These are phyloP conservation scores for Fusarium sp. DNA, from an alignment of 2,329 filamentous ascomycete genomes.

Conservation along the genomic window DNA sequence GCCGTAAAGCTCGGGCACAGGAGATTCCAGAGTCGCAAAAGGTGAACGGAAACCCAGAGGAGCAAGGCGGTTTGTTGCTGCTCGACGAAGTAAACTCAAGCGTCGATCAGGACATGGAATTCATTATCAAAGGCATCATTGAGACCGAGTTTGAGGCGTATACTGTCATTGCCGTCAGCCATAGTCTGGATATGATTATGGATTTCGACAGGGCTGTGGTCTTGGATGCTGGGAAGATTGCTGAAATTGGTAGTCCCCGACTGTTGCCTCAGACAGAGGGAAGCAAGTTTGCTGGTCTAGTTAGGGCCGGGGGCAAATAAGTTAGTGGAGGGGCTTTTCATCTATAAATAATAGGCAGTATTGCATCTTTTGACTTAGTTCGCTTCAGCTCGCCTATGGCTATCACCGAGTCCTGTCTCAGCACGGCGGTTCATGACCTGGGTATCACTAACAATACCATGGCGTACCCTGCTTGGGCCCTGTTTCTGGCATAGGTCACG, in stretches of 20 bases:
- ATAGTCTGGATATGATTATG: conserved; percentile 64
- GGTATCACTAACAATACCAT: too few relatives aligned
- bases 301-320: too few relatives aligned
- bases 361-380: too few relatives aligned
- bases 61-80: conserved; percentile 51
- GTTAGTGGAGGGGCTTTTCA: too few relatives aligned
- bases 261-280: conserved; percentile 41
- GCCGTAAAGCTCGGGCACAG: conserved; percentile 41
- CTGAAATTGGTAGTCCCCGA: conserved; percentile 54
- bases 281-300: conserved; percentile 50
- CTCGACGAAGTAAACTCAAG: conserved; percentile 61
- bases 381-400: too few relatives aligned
- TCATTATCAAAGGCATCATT: conserved; percentile 58
- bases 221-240: conserved; percentile 62
- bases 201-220: conserved; percentile 67
- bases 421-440: too few relatives aligned
- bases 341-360: too few relatives aligned
- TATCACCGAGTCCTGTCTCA: too few relatives aligned
- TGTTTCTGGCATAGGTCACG: too few relatives aligned
- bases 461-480: too few relatives aligned
- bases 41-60: conserved; percentile 5
- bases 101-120: conserved; percentile 59
- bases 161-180: conserved; percentile 68
- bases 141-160: conserved; percentile 56
- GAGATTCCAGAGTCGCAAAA: not conserved